Conservation (phyloP, 306 rosid species). For the Citrullus colocynthis region DNA sequence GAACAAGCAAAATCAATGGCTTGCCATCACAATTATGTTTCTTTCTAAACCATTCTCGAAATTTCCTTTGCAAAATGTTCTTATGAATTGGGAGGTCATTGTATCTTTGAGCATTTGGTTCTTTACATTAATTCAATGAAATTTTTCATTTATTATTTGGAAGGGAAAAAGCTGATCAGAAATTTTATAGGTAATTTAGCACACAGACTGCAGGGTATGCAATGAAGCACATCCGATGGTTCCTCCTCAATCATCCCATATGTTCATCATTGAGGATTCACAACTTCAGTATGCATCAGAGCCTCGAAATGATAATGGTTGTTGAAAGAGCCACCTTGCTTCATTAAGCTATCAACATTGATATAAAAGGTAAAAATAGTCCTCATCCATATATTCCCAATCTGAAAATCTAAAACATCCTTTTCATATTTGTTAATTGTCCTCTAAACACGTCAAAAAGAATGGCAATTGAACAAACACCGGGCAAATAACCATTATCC, state of each 20-base stretch:
- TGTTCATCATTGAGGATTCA: background rate
- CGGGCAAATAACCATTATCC: background rate
- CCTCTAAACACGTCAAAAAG: background rate
- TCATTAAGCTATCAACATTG: background rate
- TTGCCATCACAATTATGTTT: background rate
- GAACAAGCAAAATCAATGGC: background rate
- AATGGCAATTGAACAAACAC: background rate
- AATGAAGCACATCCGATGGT: background rate
- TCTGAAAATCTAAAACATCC: background rate
- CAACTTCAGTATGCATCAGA: background rate
- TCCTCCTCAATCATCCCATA: background rate
- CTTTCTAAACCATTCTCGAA: background rate
- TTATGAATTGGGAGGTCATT: background rate
- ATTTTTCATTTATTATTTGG: background rate
- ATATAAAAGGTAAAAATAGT: background rate
- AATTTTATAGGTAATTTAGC: background rate
- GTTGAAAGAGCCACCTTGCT: background rate
- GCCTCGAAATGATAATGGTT: background rate
- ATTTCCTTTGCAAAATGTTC: background rate
- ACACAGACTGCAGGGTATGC: background rate
- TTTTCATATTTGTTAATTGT: background rate
- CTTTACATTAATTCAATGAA: background rate
- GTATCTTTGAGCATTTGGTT: background rate
- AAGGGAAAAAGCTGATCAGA: background rate
- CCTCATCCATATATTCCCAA: background rate